Evolutionary conservation across 345 rosid genomes (phyloP).

Genomic region (Angophora floribunda): DNA sequence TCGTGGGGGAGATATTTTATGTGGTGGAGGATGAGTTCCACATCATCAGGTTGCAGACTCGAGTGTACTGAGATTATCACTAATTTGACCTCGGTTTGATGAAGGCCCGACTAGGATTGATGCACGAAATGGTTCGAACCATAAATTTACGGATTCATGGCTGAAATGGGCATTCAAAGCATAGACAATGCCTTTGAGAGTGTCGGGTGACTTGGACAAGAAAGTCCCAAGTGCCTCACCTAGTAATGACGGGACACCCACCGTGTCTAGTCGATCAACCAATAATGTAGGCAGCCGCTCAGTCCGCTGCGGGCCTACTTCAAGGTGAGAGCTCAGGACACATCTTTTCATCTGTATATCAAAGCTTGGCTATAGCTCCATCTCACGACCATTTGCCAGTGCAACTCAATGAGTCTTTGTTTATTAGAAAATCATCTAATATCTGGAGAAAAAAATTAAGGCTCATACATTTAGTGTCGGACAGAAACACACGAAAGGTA

Average conservation of each 20-base stretch:
- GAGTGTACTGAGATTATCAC: neutral
- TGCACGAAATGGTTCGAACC: neutral
- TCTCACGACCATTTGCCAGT: neutral
- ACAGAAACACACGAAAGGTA: neutral
- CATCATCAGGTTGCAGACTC: neutral
- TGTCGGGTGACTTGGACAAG: neutral
- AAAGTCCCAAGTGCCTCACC: neutral
- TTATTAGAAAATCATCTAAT: neutral
- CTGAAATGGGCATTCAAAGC: neutral
- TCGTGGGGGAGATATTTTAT: neutral
- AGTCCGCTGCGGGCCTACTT: neutral
- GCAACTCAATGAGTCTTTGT: neutral
- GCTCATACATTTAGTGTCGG: neutral
- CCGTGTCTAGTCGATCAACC: neutral
- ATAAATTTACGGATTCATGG: neutral
- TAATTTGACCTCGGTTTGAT: neutral
- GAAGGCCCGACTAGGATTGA: neutral
- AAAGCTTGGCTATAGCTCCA: neutral
- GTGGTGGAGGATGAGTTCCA: neutral
- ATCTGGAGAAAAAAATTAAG: neutral
- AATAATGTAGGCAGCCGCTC: neutral
- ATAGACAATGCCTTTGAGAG: neutral
- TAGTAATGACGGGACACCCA: neutral
- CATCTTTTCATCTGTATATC: neutral
- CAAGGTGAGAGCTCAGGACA: neutral